Percentiles rank a stretch among this genome's conserved stretches.
Evolutionary conservation across 345 rosid species (phyloP).

Genomic region (Moricandia arvensis): DNA sequence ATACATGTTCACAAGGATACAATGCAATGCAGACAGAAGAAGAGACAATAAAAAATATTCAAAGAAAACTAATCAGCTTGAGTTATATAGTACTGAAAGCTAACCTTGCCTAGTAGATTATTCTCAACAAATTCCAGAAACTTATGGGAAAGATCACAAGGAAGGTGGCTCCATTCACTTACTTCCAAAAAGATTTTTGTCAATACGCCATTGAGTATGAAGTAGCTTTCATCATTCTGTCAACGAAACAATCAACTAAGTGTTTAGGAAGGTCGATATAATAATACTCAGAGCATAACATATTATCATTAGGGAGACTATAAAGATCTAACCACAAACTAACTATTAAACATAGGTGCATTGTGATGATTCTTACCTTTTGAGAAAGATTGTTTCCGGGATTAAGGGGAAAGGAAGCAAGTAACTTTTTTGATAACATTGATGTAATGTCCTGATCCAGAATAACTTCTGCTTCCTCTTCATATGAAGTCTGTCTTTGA

Average conservation of each 20-base stretch:
- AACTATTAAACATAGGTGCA: not conserved
- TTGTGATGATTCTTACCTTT: constrained; percentile 43
- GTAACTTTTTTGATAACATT: constrained; percentile 53
- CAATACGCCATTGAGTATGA: constrained; percentile 56
- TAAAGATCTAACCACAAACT: not conserved
- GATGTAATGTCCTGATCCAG: constrained; percentile 47
- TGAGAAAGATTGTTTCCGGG: constrained; percentile 41
- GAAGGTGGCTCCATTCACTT: constrained; percentile 56
- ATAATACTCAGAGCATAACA: not conserved
- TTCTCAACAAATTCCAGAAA: constrained; percentile 61
- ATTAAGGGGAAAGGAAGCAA: constrained; percentile 57
- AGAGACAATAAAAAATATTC: not conserved
- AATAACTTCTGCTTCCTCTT: constrained; percentile 32
- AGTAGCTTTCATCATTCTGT: constrained; percentile 67
- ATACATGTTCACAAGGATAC: not conserved
- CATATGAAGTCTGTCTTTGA: constrained; percentile 34
- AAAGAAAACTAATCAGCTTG: not conserved
- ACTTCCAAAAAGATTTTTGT: constrained; percentile 65
- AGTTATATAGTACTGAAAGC: constrained; percentile 14
- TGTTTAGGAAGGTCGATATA: not conserved
- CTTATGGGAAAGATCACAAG: constrained; percentile 45
- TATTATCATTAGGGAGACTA: not conserved
- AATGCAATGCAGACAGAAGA: not conserved
- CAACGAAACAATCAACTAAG: constrained; percentile 31
- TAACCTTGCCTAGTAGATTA: constrained; percentile 71